Percentiles rank a stretch among this genome's conserved stretches.
Conservation (phyloP, 2,329 filamentous ascomycete genomes). For the Taxawa tesnikishii region DNA sequence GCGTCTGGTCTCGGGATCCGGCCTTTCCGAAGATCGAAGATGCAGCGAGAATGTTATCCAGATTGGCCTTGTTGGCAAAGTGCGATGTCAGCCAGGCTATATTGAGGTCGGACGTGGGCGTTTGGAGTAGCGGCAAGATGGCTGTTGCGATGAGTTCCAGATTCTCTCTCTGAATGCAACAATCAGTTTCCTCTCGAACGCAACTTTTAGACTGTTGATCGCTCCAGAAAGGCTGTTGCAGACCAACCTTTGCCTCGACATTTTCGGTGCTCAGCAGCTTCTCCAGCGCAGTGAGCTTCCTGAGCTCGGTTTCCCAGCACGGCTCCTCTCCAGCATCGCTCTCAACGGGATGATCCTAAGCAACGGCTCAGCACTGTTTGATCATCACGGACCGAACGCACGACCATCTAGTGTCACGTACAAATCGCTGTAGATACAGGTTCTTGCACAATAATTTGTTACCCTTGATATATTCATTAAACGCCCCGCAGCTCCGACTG, state of each 20-base stretch:
- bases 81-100: conserved; percentile 21
- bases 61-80: conserved; percentile 37
- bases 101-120: conserved; percentile 31
- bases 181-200: conserved; percentile 1
- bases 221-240: not conserved
- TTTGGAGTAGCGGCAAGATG: conserved; percentile 12
- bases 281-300: conserved; percentile 22
- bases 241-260: conserved; percentile 23
- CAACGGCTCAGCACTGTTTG: not conserved
- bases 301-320: conserved; percentile 24
- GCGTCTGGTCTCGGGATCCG: conserved; percentile 27
- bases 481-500: conserved; percentile 36
- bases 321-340: too few species aligned
- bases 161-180: conserved; percentile 18
- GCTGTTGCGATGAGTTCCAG: conserved; percentile 13
- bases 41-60: conserved; percentile 48
- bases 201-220: too few species aligned
- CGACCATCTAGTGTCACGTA: conserved; percentile 21
- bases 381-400: conserved; percentile 10
- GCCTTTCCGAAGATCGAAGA: conserved; percentile 53
- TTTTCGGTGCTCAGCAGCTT: conserved; percentile 33
- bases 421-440: conserved; percentile 47
- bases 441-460: conserved; percentile 50
- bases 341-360: conserved; percentile 5
- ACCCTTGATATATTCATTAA: conserved; percentile 43